These are phyloP conservation scores for Saccharomycopsis hybrid DNA, from an alignment of 1,139 yeast genomes.

Conservation along the genomic window DNA sequence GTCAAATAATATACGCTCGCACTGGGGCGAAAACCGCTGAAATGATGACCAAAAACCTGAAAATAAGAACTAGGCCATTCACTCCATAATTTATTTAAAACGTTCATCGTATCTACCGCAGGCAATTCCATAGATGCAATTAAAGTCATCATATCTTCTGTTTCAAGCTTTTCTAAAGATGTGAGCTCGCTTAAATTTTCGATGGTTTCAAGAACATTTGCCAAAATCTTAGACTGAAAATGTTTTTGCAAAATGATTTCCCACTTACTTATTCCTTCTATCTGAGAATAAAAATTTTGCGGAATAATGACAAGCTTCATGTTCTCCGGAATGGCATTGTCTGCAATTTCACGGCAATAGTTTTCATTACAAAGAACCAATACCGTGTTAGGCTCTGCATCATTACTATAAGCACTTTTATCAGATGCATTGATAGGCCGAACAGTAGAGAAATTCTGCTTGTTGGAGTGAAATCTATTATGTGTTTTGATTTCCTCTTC, in stretches of 20 bases:
- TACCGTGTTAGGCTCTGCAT: neutral
- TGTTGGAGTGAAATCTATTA: neutral
- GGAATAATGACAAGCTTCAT: slow-evolving; percentile 1
- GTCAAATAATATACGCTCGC: neutral
- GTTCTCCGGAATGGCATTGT: slow-evolving; percentile 5
- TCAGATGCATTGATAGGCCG: neutral
- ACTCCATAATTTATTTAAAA: neutral
- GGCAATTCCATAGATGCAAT: neutral
- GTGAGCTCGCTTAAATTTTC: neutral
- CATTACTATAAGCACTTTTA: neutral
- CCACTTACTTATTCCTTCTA: neutral
- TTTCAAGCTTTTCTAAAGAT: too few species aligned
- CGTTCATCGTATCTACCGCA: slow-evolving; percentile 1
- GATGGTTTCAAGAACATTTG: neutral
- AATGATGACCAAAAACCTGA: too few species aligned
- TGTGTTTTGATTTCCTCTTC: neutral
- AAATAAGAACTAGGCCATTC: neutral
- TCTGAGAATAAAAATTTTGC: neutral
- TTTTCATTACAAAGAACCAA: slow-evolving; percentile 7
- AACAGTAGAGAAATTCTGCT: neutral
- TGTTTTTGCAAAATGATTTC: neutral
- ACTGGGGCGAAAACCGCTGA: too few species aligned
- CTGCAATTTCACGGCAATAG: slow-evolving; percentile 6
- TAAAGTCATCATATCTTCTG: too few species aligned
- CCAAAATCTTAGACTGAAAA: neutral